Base-by-base conservation (phyloP, 73 alveolate genomes). In the Symbiodinium natans region DNA sequence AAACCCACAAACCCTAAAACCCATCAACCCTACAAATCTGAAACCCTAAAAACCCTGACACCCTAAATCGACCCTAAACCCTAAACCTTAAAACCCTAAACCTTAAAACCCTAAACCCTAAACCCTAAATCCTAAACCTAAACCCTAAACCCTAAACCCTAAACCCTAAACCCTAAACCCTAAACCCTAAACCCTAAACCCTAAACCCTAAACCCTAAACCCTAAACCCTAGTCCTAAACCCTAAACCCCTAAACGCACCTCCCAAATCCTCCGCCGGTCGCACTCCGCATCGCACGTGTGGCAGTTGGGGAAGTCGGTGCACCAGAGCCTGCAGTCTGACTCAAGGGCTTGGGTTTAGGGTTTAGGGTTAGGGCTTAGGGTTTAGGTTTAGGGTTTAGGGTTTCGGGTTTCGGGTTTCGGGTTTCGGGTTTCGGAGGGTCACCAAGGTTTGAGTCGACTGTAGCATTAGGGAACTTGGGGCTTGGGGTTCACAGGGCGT, bases 251-350 rank as follows among this genome's bases (percentile, higher is more conserved):
- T 17, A 48, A 8, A 8, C 23, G 63, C 63, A 42, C 96, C 96
- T 90, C 96, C 88, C 77, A 68, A 19, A 90, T 90, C 40, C 82
- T 41, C 36, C 96, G 96, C 25, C 96, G 96, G 87, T 90, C 96
- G 52, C 96, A 90, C 41, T 90, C 96, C 17, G 96, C 96, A 71
- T 90, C 96, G 40, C 96, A 90, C 38, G 96, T 90, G 96, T 90
- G 96, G 75, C 96, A 90, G 38, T 90, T 90, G 54, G 96, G 96
- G 77, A 90, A 90, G 63, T 82, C 77, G 40, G 86, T 63, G 31
- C 96, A 90, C 96, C 96, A 90, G 17, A 90, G 87, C 96, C 96
- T 90, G 31, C 2, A 52, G n/a, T n/a, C n/a, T n/a, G n/a, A n/a
- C n/a, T n/a, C n/a, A n/a, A n/a, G n/a, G n/a, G n/a, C n/a, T n/a